Conservation (phyloP, 2,329 filamentous ascomycete species). For the Lecanicillium sp. region DNA sequence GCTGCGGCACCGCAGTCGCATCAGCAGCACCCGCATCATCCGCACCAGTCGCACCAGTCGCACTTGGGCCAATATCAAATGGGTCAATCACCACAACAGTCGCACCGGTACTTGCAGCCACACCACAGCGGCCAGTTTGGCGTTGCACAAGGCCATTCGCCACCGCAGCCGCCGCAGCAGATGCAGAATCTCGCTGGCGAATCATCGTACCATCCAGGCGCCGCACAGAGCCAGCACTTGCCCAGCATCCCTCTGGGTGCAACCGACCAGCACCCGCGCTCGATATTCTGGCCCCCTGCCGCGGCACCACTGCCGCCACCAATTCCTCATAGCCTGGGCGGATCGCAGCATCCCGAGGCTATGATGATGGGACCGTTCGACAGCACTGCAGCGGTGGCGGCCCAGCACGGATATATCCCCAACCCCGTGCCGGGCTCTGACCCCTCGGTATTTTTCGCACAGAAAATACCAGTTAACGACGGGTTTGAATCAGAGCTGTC, state of each 20-base stretch:
- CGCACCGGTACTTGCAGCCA: slow-evolving; percentile 15
- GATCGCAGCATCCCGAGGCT: too few relatives aligned
- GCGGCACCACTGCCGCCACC: too few relatives aligned
- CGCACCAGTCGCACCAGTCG: slow-evolving; percentile 15
- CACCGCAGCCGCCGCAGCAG: slow-evolving; percentile 8
- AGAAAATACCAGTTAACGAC: slow-evolving; percentile 33
- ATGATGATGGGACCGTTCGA: slow-evolving; percentile 38
- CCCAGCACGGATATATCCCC: slow-evolving; percentile 3
- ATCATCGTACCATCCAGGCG: too few relatives aligned
- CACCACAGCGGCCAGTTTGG: slow-evolving; percentile 14
- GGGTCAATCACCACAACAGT: slow-evolving; percentile 1
- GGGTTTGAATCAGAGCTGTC: slow-evolving; percentile 43
- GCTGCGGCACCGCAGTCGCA: slow-evolving; percentile 2
- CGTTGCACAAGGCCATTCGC: slow-evolving; percentile 14
- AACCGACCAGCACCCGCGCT: too few relatives aligned
- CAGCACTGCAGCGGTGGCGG: slow-evolving; percentile 21
- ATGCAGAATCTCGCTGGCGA: neutral
- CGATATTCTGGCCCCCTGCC: too few relatives aligned
- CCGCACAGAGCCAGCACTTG: too few relatives aligned
- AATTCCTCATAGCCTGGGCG: too few relatives aligned
- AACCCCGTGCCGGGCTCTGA: neutral
- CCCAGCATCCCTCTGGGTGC: too few relatives aligned
- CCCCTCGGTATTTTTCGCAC: slow-evolving; percentile 11
- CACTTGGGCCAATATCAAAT: slow-evolving; percentile 13
- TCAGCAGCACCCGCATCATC: slow-evolving; percentile 12